Base-by-base conservation (phyloP, 192 early-diverging fungal species). In the Linnemannia zychae region DNA sequence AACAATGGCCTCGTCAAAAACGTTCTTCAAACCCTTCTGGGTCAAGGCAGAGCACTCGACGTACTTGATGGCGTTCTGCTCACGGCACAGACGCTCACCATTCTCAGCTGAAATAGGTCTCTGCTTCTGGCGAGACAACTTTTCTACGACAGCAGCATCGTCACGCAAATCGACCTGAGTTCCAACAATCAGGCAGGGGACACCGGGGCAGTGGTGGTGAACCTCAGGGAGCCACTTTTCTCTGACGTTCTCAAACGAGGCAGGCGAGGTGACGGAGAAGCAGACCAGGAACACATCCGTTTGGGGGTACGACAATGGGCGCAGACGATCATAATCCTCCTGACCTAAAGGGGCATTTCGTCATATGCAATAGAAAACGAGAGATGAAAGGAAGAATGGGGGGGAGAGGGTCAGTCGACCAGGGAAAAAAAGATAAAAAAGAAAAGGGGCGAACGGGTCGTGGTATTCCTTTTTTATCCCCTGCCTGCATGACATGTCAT, bases 221-320 rank as follows among this genome's bases (percentile, higher is more conserved):
- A 98, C 96, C 90, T 99, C 97, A 20, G 97, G 97, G 86, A 97
- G 93, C 97, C 97, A 99, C 85, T 99, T 99, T 85, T 98, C 96
- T 78, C 95, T 94, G 15, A 98, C 96, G 91, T 99, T 99, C 82
- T 97, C 96, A 86, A 97, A 99, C 33, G 96, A 97, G 20, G 96
- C 96, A 38, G 95, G 96, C 9, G 95, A 95, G 33, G 95, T 96
- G 31, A 98, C 96, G 63, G 95, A 96, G 88, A 99, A 99, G 86
- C 96, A 98, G 63, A 99, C 95, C 36, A 99, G 90, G 87, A 98
- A 98, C 4, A 99, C 97, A 85, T 99, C 97, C 16, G 97, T 98
- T 87, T 97, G 96, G 5, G 97, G 97, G 84, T 98, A 99, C 16
- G 97, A 98, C 37, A 99, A 89, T 11, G 97, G 96, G 52, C 97